Conservation (phyloP, 108 stramenopile species). For the Schizochytrium sp. region DNA sequence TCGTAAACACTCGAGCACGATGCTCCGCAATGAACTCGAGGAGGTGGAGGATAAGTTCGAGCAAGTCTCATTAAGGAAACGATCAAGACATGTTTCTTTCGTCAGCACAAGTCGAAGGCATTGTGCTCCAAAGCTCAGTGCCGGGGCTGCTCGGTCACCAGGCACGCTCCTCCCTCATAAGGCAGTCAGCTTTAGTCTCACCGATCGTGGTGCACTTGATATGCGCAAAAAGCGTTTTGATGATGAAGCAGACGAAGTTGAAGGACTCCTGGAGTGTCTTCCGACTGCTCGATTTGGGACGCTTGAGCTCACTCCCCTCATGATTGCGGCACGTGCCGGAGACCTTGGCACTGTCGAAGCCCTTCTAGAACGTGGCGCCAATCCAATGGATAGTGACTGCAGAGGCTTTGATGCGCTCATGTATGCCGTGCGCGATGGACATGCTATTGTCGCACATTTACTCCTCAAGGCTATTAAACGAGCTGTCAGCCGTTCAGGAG, state of each 20-base stretch:
- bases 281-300: background rate
- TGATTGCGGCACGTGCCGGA: conserved; percentile 45
- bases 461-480: conserved; percentile 3
- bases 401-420: conserved; percentile 51
- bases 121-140: background rate
- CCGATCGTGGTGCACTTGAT: background rate
- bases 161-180: background rate
- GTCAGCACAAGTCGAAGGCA: background rate
- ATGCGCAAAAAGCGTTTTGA: background rate
- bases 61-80: background rate
- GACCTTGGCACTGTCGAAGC: conserved; percentile 19
- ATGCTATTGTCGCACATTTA: conserved; percentile 5
- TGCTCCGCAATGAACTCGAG: conserved; percentile 26
- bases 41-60: conserved; percentile 26
- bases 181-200: conserved; percentile 59
- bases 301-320: conserved; percentile 22
- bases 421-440: conserved; percentile 54
- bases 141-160: background rate
- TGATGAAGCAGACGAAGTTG: background rate
- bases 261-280: conserved; percentile 27
- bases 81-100: conserved; percentile 1
- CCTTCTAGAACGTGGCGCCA: conserved; percentile 11
- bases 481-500: conserved; percentile 11
- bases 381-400: conserved; percentile 10
- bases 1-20: background rate